Base-by-base conservation (phyloP, 192 early-diverging fungal species). In the Umbelopsis sp. region DNA sequence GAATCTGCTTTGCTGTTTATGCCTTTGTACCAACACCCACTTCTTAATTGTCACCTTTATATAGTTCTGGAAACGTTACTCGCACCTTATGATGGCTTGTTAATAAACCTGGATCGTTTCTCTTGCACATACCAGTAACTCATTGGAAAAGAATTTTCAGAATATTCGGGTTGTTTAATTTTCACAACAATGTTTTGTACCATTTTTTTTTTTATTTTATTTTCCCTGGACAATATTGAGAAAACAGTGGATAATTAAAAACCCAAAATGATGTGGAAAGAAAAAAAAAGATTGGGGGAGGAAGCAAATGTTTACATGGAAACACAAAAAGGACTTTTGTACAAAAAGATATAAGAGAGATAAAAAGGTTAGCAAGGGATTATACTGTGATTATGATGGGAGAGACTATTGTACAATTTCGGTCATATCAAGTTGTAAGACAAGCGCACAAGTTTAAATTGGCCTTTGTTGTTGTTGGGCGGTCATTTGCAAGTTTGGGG, bases 311-410 rank as follows among this genome's bases (percentile, higher is more conserved):
- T 61, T 61, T 61, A 61, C 55, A 61, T 12, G 55, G 55, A 61
- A 61, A 61, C 52, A 61, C 55, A 61, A 61, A 61, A 58, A 58
- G 33, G 55, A 55, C 55, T 61, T 35, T 61, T 61, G 55, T 61
- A 61, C 55, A 61, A 55, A 55, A 15, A 55, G 20, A 55, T 2
- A 55, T n/a, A 21, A 23, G 21, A 27, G 8, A 22, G 7, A 22
- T 23, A 7, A 61, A 41, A 41, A 41, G 37, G 37, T 41, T 33
- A 25, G 27, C 27, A 25, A 25, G 13, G 55, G 25, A 61, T 61
- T 61, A 61, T 61, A 30, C 33, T 61, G 30, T 61, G 55, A 61
- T 61, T 61, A 61, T 61, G 55, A n/a, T 25, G 55, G 33, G 30
- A 61, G 25, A 27, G 52, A 58, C 16, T 61, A 61, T 61, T 61